phyloP scores from a whole-genome alignment of 148 eudicot genomes.

The Vaccinium darrowii region DNA sequence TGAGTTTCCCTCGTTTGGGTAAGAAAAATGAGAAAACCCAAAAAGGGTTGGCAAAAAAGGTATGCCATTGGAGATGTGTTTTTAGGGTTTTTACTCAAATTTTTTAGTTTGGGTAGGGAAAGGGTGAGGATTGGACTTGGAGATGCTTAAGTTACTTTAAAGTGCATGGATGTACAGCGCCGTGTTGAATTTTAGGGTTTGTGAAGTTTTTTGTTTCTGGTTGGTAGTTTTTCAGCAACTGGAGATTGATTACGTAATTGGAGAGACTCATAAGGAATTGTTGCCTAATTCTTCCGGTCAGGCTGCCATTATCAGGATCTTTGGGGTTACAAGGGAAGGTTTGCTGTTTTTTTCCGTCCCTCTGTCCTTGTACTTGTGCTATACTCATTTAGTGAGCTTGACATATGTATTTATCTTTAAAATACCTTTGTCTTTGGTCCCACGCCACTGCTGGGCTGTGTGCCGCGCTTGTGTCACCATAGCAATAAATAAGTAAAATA shows the following conservation, averaged over 20 bases:
- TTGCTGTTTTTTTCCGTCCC: neutral
- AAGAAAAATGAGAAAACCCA: too few species aligned
- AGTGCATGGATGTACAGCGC: neutral
- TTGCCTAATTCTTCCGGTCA: slow-evolving; percentile 66
- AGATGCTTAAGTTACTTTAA: too few species aligned
- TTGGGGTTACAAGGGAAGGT: slow-evolving; percentile 93
- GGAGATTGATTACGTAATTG: slow-evolving; percentile 92
- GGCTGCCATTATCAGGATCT: slow-evolving; percentile 86
- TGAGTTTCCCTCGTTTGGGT: too few species aligned
- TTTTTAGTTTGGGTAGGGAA: too few species aligned
- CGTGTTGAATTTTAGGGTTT: slow-evolving; percentile 2
- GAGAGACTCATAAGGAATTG: slow-evolving; percentile 66
- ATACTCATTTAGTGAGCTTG: neutral
- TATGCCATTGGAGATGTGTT: too few species aligned
- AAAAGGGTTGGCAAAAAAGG: too few species aligned
- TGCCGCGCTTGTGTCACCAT: neutral
- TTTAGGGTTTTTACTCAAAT: too few species aligned
- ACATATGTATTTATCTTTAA: neutral
- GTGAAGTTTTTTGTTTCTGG: slow-evolving; percentile 3
- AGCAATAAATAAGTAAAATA: neutral
- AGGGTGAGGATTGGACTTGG: too few species aligned
- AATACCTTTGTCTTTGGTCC: neutral
- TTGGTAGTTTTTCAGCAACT: slow-evolving; percentile 81
- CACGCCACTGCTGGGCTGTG: neutral
- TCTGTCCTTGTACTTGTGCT: neutral